Percentiles rank a stretch among this genome's conserved stretches.
These are phyloP conservation scores for Saturnispora quitensis DNA, from an alignment of 805 yeast genomes.

Conservation along the genomic window DNA sequence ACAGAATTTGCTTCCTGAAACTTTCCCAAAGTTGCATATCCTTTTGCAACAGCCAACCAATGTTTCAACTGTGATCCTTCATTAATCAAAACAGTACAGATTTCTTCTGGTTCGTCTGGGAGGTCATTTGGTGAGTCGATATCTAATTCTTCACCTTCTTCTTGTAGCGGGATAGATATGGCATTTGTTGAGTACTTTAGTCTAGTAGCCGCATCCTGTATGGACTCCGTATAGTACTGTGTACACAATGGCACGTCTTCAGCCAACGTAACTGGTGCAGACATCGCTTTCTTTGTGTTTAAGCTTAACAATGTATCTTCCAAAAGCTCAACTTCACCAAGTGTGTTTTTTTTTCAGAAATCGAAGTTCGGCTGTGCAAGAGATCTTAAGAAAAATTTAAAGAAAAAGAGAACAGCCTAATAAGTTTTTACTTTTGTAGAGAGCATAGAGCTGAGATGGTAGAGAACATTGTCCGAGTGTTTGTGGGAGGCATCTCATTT, in stretches of 20 bases:
- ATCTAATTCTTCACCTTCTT: constrained; percentile 76
- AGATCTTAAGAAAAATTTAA: not conserved
- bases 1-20: constrained; percentile 56
- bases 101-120: constrained; percentile 83
- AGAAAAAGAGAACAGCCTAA: not conserved
- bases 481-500: constrained; percentile 61
- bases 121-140: constrained; percentile 73
- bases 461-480: constrained; percentile 27
- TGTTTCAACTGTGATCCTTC: constrained; percentile 68
- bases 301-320: not conserved
- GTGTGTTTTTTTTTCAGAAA: not conserved
- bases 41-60: constrained; percentile 80
- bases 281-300: not conserved
- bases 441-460: not conserved
- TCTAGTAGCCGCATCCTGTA: constrained; percentile 15
- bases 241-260: constrained; percentile 19
- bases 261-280: not conserved
- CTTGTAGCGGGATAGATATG: constrained; percentile 56
- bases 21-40: constrained; percentile 58
- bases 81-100: constrained; percentile 66
- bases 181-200: constrained; percentile 20
- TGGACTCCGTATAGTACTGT: constrained; percentile 19
- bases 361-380: constrained; percentile 2
- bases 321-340: not conserved
- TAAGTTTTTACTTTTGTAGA: not conserved